Percentiles rank a stretch among this genome's conserved stretches.
Conservation (phyloP, 2,329 filamentous ascomycete species). For the Lecanicillium sp. region DNA sequence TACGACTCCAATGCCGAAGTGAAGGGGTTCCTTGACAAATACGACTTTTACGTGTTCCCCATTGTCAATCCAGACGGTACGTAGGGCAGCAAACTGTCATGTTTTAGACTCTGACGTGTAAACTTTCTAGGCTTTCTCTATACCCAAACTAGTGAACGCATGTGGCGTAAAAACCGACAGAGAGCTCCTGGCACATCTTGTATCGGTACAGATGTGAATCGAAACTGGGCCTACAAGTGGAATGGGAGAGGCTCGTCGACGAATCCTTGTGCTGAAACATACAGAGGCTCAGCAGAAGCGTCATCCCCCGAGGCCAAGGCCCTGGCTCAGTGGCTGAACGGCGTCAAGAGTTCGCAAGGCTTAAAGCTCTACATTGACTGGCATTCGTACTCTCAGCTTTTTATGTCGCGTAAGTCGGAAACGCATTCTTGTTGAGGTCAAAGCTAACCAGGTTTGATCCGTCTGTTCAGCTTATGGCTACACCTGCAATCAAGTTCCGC, state of each 20-base stretch:
- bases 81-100: constrained; percentile 1
- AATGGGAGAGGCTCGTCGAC: constrained; percentile 38
- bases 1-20: constrained; percentile 32
- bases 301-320: constrained; percentile 45
- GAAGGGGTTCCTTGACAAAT: constrained; percentile 45
- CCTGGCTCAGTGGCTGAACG: constrained; percentile 29
- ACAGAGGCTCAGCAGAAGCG: constrained; percentile 32
- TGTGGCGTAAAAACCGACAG: constrained; percentile 57
- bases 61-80: constrained; percentile 54
- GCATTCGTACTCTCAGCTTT: constrained; percentile 55
- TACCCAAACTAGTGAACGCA: constrained; percentile 45
- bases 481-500: constrained; percentile 39
- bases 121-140: constrained; percentile 44
- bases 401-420: constrained; percentile 52
- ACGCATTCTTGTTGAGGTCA: constrained; percentile 36
- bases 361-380: constrained; percentile 58
- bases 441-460: neutral
- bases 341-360: constrained; percentile 30
- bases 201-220: constrained; percentile 49
- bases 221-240: constrained; percentile 54
- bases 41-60: constrained; percentile 60
- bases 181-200: constrained; percentile 30
- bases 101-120: too few species aligned
- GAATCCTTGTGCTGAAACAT: constrained; percentile 43
- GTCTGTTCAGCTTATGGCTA: constrained; percentile 52